Evolutionary conservation across 768 basidiomycete genomes (phyloP), one percentile per base, ranked within the genome.

Genomic region (Tylopilus rubrobrunneus): DNA sequence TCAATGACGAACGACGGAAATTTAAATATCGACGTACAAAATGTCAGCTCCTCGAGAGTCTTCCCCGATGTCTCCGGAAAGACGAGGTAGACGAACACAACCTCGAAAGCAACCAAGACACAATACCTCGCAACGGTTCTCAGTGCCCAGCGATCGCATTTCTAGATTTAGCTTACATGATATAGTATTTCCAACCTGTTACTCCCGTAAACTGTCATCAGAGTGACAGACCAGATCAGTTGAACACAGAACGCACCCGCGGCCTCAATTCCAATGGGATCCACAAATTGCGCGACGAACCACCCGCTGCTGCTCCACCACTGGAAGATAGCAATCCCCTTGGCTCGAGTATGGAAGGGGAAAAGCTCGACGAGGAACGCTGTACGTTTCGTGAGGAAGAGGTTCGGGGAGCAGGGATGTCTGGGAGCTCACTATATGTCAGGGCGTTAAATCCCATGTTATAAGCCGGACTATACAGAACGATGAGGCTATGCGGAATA

Each of bases 311-410:
- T 77, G 44, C 77, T 73, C 66, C 77, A 81, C 74, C 76, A 80
- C 58, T 84, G 81, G 72, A 80, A 85, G 23, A 85, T 61, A 5
- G 83, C 69, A 50, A 85, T 77, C 36, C 85, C 85, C 62, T 77
- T 80, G 1, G 84, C 77, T 55, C 84, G 80, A 29, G 76, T 75
- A 56, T 82, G 78, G 70, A 74, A 86, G 0, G 84, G 84, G 74
- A 86, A 85, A 29, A 85, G 62, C 58, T 86, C 84, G 21, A 84
- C 82, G 55, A 84, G 42, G 23, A 17, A 49, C 7, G 48, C 39
- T 49, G 60, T 36, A 10, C 29, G 7, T 31, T 31, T 31, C 10
- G 7, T 31, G 8, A 25, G 25, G 25, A 31, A 31, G 29, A 10
- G n/a, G n/a, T n/a, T n/a, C n/a, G n/a, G n/a, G n/a, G n/a, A n/a